Evolutionary conservation across 176 grass and related monocot genomes (phyloP), one percentile per base, ranked within the genome.

Genomic region (Thalia dealbata): DNA sequence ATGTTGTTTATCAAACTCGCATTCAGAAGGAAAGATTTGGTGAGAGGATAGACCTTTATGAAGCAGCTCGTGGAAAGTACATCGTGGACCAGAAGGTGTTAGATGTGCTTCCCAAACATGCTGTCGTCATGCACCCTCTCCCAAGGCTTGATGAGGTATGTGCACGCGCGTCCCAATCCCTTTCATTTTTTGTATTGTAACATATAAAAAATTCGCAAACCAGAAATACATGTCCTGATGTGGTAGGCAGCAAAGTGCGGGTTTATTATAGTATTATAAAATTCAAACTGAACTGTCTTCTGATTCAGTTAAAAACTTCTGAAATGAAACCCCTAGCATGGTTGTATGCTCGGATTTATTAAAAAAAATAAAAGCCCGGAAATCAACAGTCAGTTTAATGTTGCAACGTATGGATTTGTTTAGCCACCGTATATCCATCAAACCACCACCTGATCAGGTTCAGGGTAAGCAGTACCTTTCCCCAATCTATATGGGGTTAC

Each of bases 1-100:
- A 90, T 74, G 87, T 96, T 73, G 81, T 96, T 84, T 96, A 96
- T 79, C 89, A 92, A 85, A 92, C 93, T 51, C 84, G 87, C 18
- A 96, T 96, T 80, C 89, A 90, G 61, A 90, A 88, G 65, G 93
- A 96, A 85, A 88, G 93, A 88, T 97, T 92, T 77, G 84, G 84
- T 68, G 93, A 97, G 83, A 87, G 84, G 73, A 86, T 90, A 13
- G 89, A 97, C 75, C 84, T 84, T 52, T 97, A 97, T 60, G 87
- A 97, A 86, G 84, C 84, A 44, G 92, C 92, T 82, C 83, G 78
- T 66, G 87, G 87, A 21, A 97, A 97, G 83, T 92, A 92, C 76
- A 92, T 96, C 5, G 85, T 97, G 74, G 89, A 92, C 58, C 83
- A 73, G 80, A 91, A 90, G 75, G 89, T 97, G 15, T 78, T 92